Evolutionary conservation across 2,329 filamentous ascomycete genomes (phyloP), one percentile per base, ranked within the genome.

Genomic region (Fusarium sp.): DNA sequence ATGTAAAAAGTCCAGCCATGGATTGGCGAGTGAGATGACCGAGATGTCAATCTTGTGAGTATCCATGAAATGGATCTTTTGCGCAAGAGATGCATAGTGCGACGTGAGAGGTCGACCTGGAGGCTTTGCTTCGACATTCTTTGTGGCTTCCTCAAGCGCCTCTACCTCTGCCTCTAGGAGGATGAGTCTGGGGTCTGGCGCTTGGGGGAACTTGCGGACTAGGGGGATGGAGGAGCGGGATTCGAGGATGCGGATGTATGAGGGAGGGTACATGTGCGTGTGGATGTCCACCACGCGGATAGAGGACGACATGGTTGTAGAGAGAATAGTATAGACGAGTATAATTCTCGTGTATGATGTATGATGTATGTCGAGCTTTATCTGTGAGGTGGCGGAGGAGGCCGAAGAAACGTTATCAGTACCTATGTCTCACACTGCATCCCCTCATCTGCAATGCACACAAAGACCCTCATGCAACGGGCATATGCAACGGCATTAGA

Each of bases 31-130:
- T 0, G 92, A 96, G 68, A 97, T 89, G 55, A 97, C 91, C 1
- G 92, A 96, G 69, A 91, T 89, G 78, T 91, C 87, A 77, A 97
- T 97, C 58, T 83, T 83, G 80, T 97, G 94, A 14, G 85, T 87
- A 77, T 93, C 86, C 94, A 97, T 97, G 81, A 97, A 97, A 53
- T 88, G 85, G 13, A 97, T 84, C 76, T 97, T 97, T 73, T 92
- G 85, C 14, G 84, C 81, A 62, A 97, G 89, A 46, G 93, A 92
- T 67, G 90, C 92, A 83, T 95, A 97, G 74, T 94, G 92, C 1
- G 88, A 84, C 20, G 93, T 95, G 44, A 97, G 88, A 4, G 94
- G 93, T 4, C 94, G 89, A 36, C 93, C 94, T 3, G 92, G 90
- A 8, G 88, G 86, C 46, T 85, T 87, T 18, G 83, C 81, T 2